phyloP scores from a whole-genome alignment of 352 stramenopile species.

The Phytopythium aichiense region DNA sequence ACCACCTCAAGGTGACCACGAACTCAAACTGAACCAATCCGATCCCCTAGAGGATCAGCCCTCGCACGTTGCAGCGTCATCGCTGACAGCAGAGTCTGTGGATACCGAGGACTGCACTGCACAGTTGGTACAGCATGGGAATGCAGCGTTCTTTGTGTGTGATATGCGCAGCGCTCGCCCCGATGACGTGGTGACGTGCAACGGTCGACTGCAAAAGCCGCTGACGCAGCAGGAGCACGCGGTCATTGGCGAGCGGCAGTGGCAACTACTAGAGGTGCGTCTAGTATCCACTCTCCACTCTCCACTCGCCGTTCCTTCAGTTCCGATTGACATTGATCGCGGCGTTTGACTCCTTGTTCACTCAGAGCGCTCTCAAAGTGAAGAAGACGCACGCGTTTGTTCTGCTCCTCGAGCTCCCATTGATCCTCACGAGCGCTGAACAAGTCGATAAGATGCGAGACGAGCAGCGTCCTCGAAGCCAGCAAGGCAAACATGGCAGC shows the following conservation, averaged over 20 bases:
- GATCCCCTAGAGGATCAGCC: not conserved
- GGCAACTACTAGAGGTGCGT: slow-evolving; percentile 56
- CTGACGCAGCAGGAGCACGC: slow-evolving; percentile 47
- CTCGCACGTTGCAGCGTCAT: not conserved
- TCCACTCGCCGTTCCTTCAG: not conserved
- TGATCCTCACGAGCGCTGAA: slow-evolving; percentile 50
- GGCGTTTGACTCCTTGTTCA: not conserved
- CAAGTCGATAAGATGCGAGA: slow-evolving; percentile 45
- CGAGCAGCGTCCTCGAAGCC: slow-evolving; percentile 7
- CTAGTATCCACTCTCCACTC: not conserved
- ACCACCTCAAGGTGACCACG: not conserved
- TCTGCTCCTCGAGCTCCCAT: slow-evolving; percentile 59
- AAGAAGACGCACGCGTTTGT: slow-evolving; percentile 60
- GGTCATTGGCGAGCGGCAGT: slow-evolving; percentile 63
- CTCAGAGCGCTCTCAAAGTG: slow-evolving; percentile 49
- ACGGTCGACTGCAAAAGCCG: slow-evolving; percentile 42
- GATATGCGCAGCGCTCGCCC: slow-evolving; percentile 36
- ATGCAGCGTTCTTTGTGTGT: slow-evolving; percentile 62
- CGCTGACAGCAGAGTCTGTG: not conserved
- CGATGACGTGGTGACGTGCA: slow-evolving; percentile 60
- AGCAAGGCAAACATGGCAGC: not conserved
- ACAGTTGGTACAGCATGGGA: slow-evolving; percentile 36
- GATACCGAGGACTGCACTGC: slow-evolving; percentile 8
- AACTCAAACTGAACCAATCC: not conserved
- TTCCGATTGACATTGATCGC: not conserved